Evolutionary conservation across 1,139 yeast species (phyloP).

Genomic region (Candida sp.): DNA sequence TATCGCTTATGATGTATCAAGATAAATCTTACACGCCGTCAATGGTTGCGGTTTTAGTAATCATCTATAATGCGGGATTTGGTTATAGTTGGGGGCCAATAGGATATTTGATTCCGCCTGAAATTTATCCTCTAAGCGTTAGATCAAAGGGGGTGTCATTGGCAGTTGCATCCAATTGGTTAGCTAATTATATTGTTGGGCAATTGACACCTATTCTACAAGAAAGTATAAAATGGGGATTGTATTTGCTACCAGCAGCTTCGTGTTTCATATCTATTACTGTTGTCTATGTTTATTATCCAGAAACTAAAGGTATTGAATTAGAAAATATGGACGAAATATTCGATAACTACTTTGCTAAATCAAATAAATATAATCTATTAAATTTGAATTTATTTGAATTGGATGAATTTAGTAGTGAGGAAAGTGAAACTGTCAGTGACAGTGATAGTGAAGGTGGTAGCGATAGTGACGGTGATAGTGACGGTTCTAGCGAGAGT

Average conservation of each 20-base stretch:
- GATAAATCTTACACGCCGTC: slow-evolving; percentile 38
- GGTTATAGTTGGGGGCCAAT: slow-evolving; percentile 60
- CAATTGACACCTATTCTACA: slow-evolving; percentile 51
- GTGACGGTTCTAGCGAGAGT: slow-evolving; percentile 10
- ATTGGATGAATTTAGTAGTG: slow-evolving; percentile 17
- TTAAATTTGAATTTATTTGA: slow-evolving; percentile 11
- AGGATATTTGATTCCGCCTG: slow-evolving; percentile 54
- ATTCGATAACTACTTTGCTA: slow-evolving; percentile 53
- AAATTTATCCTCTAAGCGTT: slow-evolving; percentile 51
- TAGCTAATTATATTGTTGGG: slow-evolving; percentile 52
- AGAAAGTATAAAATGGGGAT: slow-evolving; percentile 45
- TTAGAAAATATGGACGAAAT: slow-evolving; percentile 85
- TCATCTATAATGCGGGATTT: slow-evolving; percentile 50
- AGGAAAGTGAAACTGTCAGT: background rate
- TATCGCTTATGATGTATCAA: slow-evolving; percentile 38
- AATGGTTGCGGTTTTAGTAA: slow-evolving; percentile 46
- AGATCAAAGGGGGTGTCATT: slow-evolving; percentile 53
- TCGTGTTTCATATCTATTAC: slow-evolving; percentile 43
- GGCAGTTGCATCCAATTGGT: slow-evolving; percentile 55
- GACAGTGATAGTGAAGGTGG: background rate
- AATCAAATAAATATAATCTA: slow-evolving; percentile 1
- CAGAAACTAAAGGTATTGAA: slow-evolving; percentile 88
- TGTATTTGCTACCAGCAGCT: slow-evolving; percentile 47
- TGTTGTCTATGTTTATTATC: slow-evolving; percentile 65
- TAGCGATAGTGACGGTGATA: background rate